These are phyloP conservation scores for Entomortierella beljakovae DNA, from an alignment of 192 early-diverging fungal species.

Conservation along the genomic window DNA sequence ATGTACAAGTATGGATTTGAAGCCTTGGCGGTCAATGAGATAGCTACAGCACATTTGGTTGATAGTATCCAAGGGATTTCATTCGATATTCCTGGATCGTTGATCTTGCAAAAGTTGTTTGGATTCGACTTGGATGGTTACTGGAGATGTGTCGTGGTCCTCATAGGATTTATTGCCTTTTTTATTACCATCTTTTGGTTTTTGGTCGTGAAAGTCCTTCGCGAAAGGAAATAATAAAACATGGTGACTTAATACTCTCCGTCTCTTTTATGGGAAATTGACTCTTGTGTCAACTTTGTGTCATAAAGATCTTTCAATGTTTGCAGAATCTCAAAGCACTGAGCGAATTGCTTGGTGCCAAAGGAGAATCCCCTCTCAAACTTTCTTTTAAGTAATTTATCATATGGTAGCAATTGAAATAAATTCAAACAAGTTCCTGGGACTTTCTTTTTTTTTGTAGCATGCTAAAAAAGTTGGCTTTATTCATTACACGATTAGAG, in stretches of 20 bases:
- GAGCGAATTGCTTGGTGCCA: too few relatives aligned
- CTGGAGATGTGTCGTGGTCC: constrained; percentile 39
- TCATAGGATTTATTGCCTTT: constrained; percentile 33
- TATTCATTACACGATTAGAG: neutral
- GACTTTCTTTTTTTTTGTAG: neutral
- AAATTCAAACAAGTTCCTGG: too few relatives aligned
- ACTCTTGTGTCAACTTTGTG: too few relatives aligned
- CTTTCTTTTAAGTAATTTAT: too few relatives aligned
- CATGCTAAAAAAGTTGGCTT: neutral
- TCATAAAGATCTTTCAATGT: too few relatives aligned
- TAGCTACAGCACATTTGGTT: constrained; percentile 14
- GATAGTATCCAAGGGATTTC: constrained; percentile 23
- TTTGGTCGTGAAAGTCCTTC: constrained; percentile 6
- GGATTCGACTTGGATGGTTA: constrained; percentile 51
- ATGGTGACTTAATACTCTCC: too few relatives aligned
- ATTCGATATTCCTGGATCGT: constrained; percentile 45
- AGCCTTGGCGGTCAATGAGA: constrained; percentile 76
- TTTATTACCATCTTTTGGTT: constrained; percentile 37
- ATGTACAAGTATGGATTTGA: constrained; percentile 83
- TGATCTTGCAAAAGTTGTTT: constrained; percentile 56
- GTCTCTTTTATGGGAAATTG: too few relatives aligned
- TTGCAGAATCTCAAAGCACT: too few relatives aligned
- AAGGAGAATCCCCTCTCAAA: too few relatives aligned
- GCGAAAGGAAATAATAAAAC: too few relatives aligned
- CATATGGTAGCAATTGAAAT: too few relatives aligned